phyloP scores from a whole-genome alignment of 768 basidiomycete species.

The Russula compacta region DNA sequence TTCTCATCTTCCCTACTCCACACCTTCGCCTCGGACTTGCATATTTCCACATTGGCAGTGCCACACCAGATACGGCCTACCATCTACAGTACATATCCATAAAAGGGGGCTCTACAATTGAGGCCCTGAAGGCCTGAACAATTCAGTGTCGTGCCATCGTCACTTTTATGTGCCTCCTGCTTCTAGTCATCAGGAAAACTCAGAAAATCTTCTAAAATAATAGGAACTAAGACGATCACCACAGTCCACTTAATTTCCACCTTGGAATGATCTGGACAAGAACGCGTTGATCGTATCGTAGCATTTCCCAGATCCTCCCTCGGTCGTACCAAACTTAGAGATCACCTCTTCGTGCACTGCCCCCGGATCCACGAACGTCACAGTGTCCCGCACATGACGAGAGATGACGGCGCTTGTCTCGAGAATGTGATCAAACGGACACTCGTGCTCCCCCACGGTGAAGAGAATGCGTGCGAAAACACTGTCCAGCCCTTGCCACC shows the following conservation, averaged over 20 bases:
- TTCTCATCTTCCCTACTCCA: too few species aligned
- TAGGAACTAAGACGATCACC: too few species aligned
- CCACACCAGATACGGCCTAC: too few species aligned
- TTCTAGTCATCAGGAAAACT: too few species aligned
- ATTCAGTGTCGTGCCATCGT: too few species aligned
- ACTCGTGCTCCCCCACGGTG: not conserved
- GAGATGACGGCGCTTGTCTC: not conserved
- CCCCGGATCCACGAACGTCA: not conserved
- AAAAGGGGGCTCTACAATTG: too few species aligned
- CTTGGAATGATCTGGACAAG: not conserved
- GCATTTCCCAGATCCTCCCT: not conserved
- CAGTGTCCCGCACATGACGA: not conserved
- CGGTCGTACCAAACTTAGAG: not conserved
- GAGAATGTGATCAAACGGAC: not conserved
- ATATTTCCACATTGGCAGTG: too few species aligned
- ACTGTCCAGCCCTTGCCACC: constrained; percentile 1
- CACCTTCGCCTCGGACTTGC: too few species aligned
- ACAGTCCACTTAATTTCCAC: not conserved
- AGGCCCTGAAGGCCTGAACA: too few species aligned
- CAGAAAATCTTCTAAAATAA: too few species aligned
- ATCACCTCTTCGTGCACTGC: constrained; percentile 1
- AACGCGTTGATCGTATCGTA: not conserved
- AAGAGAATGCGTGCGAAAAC: not conserved
- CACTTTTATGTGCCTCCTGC: too few species aligned
- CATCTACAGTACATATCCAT: too few species aligned